These are phyloP conservation scores for Saccharomycopsis javanensis DNA, from an alignment of 805 yeast species.

Conservation along the genomic window DNA sequence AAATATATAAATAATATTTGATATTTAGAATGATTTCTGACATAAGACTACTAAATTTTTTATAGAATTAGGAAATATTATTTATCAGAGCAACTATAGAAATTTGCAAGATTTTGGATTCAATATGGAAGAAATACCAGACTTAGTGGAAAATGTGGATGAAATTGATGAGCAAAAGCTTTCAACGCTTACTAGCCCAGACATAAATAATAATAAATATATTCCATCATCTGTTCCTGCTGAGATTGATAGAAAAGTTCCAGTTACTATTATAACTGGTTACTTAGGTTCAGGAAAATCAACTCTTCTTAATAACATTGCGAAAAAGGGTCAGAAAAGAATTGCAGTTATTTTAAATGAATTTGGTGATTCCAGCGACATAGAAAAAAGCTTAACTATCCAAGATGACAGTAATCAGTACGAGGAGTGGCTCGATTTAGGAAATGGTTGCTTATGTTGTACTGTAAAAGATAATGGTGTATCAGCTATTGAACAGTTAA, in stretches of 20 bases:
- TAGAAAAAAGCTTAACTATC: slow-evolving; percentile 78
- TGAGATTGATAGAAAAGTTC: slow-evolving; percentile 43
- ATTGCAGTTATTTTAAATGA: slow-evolving; percentile 89
- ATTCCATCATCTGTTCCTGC: neutral
- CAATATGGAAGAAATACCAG: slow-evolving; percentile 26
- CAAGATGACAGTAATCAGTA: slow-evolving; percentile 43
- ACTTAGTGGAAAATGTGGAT: slow-evolving; percentile 27
- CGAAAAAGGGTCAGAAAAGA: slow-evolving; percentile 56
- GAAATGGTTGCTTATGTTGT: slow-evolving; percentile 95
- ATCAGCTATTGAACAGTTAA: slow-evolving; percentile 80
- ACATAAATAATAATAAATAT: slow-evolving; percentile 5
- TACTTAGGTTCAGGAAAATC: slow-evolving; percentile 93
- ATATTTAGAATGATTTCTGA: no score
- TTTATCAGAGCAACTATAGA: neutral
- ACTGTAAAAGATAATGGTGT: slow-evolving; percentile 95
- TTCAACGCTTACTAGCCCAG: slow-evolving; percentile 10
- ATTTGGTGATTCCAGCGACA: slow-evolving; percentile 82
- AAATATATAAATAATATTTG: no score
- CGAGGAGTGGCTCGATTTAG: slow-evolving; percentile 93
- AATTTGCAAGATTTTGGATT: neutral
- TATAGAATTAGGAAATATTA: neutral
- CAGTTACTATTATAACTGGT: slow-evolving; percentile 89
- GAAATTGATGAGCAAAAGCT: slow-evolving; percentile 18
- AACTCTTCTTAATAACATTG: slow-evolving; percentile 68
- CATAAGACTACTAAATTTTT: no score